These are phyloP conservation scores for Xylariaceae sp. DNA, from an alignment of 2,329 filamentous ascomycete genomes.

Conservation along the genomic window DNA sequence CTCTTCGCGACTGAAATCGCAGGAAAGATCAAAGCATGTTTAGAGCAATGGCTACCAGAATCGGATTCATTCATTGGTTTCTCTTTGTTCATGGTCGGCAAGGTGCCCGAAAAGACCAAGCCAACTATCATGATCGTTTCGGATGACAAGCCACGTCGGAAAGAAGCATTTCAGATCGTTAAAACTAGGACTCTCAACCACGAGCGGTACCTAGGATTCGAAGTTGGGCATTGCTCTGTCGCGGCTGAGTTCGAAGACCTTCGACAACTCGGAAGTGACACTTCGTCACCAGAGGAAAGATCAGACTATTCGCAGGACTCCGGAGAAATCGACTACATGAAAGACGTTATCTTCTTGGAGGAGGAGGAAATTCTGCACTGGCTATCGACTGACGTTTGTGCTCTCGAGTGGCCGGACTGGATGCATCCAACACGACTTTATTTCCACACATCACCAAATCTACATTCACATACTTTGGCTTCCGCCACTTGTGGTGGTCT, in stretches of 20 bases:
- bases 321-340: background rate
- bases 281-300: background rate
- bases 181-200: slow-evolving; percentile 14
- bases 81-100: slow-evolving; percentile 28
- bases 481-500: slow-evolving; percentile 25
- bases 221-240: slow-evolving; percentile 23
- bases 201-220: slow-evolving; percentile 23
- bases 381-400: slow-evolving; percentile 19
- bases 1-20: slow-evolving; percentile 14
- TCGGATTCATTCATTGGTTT: slow-evolving; percentile 24
- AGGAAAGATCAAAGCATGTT: slow-evolving; percentile 17
- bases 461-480: slow-evolving; percentile 7
- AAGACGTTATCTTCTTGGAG: background rate
- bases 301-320: background rate
- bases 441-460: slow-evolving; percentile 17
- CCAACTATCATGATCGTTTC: slow-evolving; percentile 25
- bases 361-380: slow-evolving; percentile 2
- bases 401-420: slow-evolving; percentile 3
- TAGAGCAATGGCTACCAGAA: slow-evolving; percentile 24
- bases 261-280: slow-evolving; percentile 7
- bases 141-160: slow-evolving; percentile 20
- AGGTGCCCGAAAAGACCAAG: slow-evolving; percentile 24
- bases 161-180: slow-evolving; percentile 20
- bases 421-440: slow-evolving; percentile 7
- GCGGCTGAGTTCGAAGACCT: slow-evolving; percentile 25